Evolutionary conservation across 352 stramenopile species (phyloP).

Genomic region (Globisporangium abappressorium): DNA sequence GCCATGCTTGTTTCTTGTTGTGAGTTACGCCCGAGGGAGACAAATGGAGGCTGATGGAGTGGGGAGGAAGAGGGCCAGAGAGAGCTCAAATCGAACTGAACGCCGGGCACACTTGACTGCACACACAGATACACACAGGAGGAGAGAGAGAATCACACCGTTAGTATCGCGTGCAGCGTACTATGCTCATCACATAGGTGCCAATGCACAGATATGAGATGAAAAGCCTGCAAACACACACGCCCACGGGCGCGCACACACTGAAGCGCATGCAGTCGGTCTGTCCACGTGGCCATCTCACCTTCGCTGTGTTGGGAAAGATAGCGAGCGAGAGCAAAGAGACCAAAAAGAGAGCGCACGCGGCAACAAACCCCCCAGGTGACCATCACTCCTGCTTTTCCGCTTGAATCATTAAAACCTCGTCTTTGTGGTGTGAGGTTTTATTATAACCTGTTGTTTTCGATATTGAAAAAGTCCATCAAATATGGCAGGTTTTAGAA

Average conservation of each 20-base stretch:
- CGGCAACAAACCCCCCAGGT: neutral
- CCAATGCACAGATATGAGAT: neutral
- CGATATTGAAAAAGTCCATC: neutral
- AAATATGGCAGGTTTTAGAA: neutral
- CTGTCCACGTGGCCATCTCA: conserved; percentile 17
- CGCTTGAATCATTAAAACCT: conserved; percentile 2
- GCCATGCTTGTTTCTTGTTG: conserved; percentile 3
- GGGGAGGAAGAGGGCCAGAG: neutral
- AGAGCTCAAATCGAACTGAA: neutral
- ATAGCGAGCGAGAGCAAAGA: conserved; percentile 19
- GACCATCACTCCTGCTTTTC: neutral
- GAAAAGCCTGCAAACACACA: neutral
- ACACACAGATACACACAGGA: neutral
- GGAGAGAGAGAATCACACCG: neutral
- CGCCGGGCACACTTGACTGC: conserved; percentile 8
- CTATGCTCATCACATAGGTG: neutral
- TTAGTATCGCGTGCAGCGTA: neutral
- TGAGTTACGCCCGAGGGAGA: neutral
- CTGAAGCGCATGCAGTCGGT: neutral
- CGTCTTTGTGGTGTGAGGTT: neutral
- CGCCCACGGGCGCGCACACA: neutral
- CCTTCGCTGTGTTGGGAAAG: conserved; percentile 19
- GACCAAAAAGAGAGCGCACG: neutral
- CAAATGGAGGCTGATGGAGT: neutral
- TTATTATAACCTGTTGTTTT: neutral